Evolutionary conservation across 1,284 basidiomycete genomes (phyloP).

Genomic region (Ceratorhiza oryzae-sativae): DNA sequence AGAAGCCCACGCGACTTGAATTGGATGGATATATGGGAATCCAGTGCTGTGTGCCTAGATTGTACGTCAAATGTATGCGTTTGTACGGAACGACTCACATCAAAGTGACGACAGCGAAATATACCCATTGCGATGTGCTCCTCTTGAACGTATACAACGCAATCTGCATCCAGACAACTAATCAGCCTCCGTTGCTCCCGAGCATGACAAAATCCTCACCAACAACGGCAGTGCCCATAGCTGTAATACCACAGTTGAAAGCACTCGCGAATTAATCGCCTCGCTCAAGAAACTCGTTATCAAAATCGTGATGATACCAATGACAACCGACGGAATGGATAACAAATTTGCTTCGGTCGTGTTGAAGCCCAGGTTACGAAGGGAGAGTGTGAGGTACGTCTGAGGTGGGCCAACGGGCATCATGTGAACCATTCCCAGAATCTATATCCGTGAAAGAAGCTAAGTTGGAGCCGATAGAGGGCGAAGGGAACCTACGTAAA

Average conservation of each 20-base stretch:
- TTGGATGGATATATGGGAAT: conserved; percentile 27
- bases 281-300: conserved; percentile 31
- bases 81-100: conserved; percentile 1
- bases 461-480: not conserved
- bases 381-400: conserved; percentile 48
- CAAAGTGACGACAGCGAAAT: conserved; percentile 37
- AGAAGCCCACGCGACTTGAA: conserved; percentile 25
- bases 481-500: conserved; percentile 64
- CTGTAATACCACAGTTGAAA: conserved; percentile 22
- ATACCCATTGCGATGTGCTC: conserved; percentile 28
- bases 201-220: conserved; percentile 8
- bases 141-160: conserved; percentile 22
- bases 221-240: conserved; percentile 35
- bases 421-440: conserved; percentile 29
- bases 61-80: not conserved
- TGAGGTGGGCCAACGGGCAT: conserved; percentile 45
- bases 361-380: conserved; percentile 48
- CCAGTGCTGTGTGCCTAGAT: not conserved
- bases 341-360: conserved; percentile 48
- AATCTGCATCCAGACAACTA: no score
- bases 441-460: not conserved
- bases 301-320: conserved; percentile 39
- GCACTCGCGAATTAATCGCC: conserved; percentile 13
- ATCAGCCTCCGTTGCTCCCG: not conserved
- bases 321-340: conserved; percentile 45